Evolutionary conservation across 2,329 filamentous ascomycete genomes (phyloP), one percentile per base, ranked within the genome.

Genomic region (Fonsecaea erecta): DNA sequence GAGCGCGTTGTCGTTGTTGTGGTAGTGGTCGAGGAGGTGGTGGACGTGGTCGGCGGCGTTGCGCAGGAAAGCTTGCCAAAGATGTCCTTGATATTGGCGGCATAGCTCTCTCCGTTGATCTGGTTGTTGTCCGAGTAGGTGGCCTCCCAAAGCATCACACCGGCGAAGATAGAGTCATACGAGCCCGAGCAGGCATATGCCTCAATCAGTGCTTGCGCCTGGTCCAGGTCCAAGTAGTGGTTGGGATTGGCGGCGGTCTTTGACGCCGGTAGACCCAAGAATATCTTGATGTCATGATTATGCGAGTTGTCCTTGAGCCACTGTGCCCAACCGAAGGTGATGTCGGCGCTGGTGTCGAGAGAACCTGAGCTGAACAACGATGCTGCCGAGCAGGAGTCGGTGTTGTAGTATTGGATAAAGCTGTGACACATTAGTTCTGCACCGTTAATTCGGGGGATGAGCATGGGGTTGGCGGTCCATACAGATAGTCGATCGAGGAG

Each of bases 111-210:
- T n/a, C 74, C 78, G 61, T 80, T 77, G 60, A 80, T 76, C 14
- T 74, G 62, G 71, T 85, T 85, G 59, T 76, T 75, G 12, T 78
- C 74, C n/a, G 80, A 80, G 11, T 77, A 77, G 1, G 82, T 84
- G 4, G 84, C 82, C 59, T 86, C 84, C 83, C 83, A 87, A 4
- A 87, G 73, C 85, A 87, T 87, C 46, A 86, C 77, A 75, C 86
- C 86, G 46, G 84, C 85, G 68, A 87, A 87, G 1, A 74, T 75
- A 24, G 76, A 62, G 1, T 77, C 40, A 55, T 69, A 69, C 2
- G 30, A 74, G 65, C 78, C 77, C 24, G 76, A 72, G 16, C 72
- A 72, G 66, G 78, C 78, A 67, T 80, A 82, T 48, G 74, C 70
- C n/a, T 74, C 69, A 26, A 86, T 74, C 59, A 87, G 68, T 1